Conservation (phyloP, 2,329 filamentous ascomycete genomes). For the Epicoccum sorghinum region DNA sequence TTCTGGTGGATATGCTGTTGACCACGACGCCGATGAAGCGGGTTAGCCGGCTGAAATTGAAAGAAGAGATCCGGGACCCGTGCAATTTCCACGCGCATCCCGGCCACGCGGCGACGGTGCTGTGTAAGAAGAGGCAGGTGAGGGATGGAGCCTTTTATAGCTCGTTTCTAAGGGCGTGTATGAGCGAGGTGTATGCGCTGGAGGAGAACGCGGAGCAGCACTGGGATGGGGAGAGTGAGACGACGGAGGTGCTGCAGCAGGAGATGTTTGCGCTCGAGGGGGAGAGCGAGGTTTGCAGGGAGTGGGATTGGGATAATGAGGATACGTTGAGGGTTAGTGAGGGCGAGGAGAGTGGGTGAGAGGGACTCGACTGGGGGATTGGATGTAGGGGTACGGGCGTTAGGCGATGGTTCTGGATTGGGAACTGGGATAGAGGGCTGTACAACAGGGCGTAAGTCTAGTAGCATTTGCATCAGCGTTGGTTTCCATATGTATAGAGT, state of each 20-base stretch:
- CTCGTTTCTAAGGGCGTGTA: slow-evolving; percentile 14
- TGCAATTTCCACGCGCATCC: slow-evolving; percentile 20
- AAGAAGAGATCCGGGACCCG: slow-evolving; percentile 14
- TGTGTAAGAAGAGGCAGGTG: slow-evolving; percentile 12
- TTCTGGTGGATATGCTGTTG: slow-evolving; percentile 18
- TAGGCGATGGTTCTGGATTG: too few species aligned
- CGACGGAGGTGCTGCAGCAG: slow-evolving; percentile 14
- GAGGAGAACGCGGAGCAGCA: slow-evolving; percentile 13
- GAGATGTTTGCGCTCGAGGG: slow-evolving; percentile 19
- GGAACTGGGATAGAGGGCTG: too few species aligned
- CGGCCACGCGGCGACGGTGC: background rate
- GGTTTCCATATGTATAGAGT: too few species aligned
- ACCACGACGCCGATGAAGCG: slow-evolving; percentile 15
- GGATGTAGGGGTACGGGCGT: too few species aligned
- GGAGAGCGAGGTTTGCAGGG: slow-evolving; percentile 12
- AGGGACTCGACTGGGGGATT: too few species aligned
- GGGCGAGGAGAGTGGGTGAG: slow-evolving; percentile 15
- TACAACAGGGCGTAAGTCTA: too few species aligned
- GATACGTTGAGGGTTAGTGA: slow-evolving; percentile 17
- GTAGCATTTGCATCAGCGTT: too few species aligned
- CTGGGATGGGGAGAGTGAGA: slow-evolving; percentile 19
- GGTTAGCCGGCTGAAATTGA: slow-evolving; percentile 7
- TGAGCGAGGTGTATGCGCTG: slow-evolving; percentile 19
- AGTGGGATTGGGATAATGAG: slow-evolving; percentile 19
- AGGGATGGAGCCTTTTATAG: slow-evolving; percentile 16